A percentile compares a stretch with the other conserved stretches of the same genome.
These are phyloP conservation scores for Houttuynia cordata DNA, from an alignment of 164 flowering plant species.

Conservation along the genomic window DNA sequence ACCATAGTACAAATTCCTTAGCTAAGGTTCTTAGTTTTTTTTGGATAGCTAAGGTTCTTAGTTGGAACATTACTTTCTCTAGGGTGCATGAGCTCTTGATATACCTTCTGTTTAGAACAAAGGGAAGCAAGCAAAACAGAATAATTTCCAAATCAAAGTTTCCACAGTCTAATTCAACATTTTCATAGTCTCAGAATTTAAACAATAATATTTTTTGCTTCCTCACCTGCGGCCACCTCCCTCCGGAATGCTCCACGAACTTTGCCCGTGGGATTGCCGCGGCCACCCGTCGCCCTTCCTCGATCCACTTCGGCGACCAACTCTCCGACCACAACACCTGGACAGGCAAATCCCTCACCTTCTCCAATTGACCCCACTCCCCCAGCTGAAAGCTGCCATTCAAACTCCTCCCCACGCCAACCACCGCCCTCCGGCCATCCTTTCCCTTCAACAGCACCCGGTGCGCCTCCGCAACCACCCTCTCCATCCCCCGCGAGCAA, in stretches of 20 bases:
- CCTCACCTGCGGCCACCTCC: slow-evolving; percentile 87
- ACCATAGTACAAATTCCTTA: too few species aligned
- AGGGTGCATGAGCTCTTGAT: too few species aligned
- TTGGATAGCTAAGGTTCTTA: too few species aligned
- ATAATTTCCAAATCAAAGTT: not conserved
- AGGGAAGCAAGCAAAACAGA: not conserved
- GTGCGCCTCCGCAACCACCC: slow-evolving; percentile 42
- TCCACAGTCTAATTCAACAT: not conserved
- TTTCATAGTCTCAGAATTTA: too few species aligned
- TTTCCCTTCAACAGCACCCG: slow-evolving; percentile 62
- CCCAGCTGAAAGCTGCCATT: slow-evolving; percentile 68
- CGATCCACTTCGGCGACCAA: slow-evolving; percentile 65
- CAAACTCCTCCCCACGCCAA: slow-evolving; percentile 44
- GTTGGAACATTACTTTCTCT: too few species aligned
- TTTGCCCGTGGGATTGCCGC: slow-evolving; percentile 49
- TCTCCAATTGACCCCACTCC: slow-evolving; percentile 60
- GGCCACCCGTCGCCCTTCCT: slow-evolving; percentile 55
- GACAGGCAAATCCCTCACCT: slow-evolving; percentile 48
- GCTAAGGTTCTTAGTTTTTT: too few species aligned
- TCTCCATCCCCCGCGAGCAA: slow-evolving; percentile 35
- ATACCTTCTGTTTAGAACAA: too few species aligned
- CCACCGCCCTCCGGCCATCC: slow-evolving; percentile 48
- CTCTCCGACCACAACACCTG: slow-evolving; percentile 71
- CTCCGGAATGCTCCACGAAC: slow-evolving; percentile 60
- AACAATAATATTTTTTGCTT: not conserved